Evolutionary conservation across 2,329 filamentous ascomycete species (phyloP).

Genomic region (Chrysoporthe cubensis): DNA sequence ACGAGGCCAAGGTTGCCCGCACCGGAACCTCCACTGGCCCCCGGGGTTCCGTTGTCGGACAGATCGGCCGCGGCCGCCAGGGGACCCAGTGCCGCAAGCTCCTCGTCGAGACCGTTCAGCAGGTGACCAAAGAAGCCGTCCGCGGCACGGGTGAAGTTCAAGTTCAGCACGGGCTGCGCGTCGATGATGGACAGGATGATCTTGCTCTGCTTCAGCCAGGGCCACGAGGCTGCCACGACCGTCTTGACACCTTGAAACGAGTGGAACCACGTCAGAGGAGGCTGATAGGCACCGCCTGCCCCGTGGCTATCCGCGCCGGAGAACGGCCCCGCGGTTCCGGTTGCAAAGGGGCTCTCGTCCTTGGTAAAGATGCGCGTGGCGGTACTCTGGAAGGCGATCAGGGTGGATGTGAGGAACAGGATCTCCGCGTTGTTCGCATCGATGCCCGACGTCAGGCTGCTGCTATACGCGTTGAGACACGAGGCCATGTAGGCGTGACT

Average conservation of each 20-base stretch:
- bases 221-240: constrained; percentile 66
- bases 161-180: constrained; percentile 64
- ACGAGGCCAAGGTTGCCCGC: constrained; percentile 34
- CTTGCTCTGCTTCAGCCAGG: constrained; percentile 61
- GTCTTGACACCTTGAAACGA: constrained; percentile 70
- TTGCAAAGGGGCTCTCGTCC: constrained; percentile 48
- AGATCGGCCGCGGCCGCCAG: constrained; percentile 29
- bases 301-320: constrained; percentile 24
- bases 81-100: constrained; percentile 45
- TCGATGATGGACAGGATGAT: constrained; percentile 66
- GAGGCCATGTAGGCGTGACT: constrained; percentile 69
- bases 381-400: constrained; percentile 70
- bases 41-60: constrained; percentile 1
- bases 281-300: constrained; percentile 49
- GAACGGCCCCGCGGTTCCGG: constrained; percentile 37
- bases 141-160: constrained; percentile 58
- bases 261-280: constrained; percentile 69
- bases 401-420: constrained; percentile 63
- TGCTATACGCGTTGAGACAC: constrained; percentile 63
- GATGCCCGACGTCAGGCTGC: constrained; percentile 59
- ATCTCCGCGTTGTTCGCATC: constrained; percentile 63
- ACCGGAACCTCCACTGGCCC: constrained; percentile 18
- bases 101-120: constrained; percentile 60
- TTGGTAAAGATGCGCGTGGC: constrained; percentile 65
- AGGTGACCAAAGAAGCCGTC: constrained; percentile 65